Evolutionary conservation across 2,329 filamentous ascomycete species (phyloP).

Genomic region (Monosporascus sp.): DNA sequence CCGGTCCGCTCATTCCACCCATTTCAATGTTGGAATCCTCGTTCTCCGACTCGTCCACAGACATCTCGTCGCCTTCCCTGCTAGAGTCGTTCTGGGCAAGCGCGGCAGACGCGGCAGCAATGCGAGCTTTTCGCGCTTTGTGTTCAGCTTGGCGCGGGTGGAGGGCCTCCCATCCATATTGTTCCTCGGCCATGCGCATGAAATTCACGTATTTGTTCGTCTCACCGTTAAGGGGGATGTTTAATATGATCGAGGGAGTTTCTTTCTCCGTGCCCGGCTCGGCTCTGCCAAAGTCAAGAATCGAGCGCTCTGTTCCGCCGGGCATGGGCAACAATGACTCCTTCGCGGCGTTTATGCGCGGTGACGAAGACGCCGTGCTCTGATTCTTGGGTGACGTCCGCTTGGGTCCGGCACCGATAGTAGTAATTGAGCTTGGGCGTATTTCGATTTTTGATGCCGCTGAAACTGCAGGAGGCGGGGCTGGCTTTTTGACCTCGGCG

Average conservation of each 20-base stretch:
- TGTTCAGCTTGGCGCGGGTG: constrained; percentile 88
- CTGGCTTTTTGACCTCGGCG: constrained; percentile 33
- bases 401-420: constrained; percentile 24
- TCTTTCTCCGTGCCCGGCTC: constrained; percentile 53
- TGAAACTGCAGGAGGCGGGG: constrained; percentile 22
- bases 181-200: constrained; percentile 85
- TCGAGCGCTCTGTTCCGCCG: constrained; percentile 43
- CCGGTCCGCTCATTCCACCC: constrained; percentile 60
- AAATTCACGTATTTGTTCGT: constrained; percentile 94
- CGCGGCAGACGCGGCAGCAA: constrained; percentile 81
- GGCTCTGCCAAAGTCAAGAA: constrained; percentile 56
- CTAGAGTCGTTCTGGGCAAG: constrained; percentile 69
- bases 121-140: constrained; percentile 78
- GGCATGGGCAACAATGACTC: constrained; percentile 34
- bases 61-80: constrained; percentile 76
- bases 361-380: constrained; percentile 38
- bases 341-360: constrained; percentile 44
- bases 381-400: constrained; percentile 30
- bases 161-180: constrained; percentile 89
- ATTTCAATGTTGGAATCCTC: constrained; percentile 89
- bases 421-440: constrained; percentile 27
- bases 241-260: constrained; percentile 75
- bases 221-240: constrained; percentile 73
- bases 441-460: constrained; percentile 26
- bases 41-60: constrained; percentile 65